Evolutionary conservation across 1,139 yeast species (phyloP).

Genomic region (Candida sanyaensis): DNA sequence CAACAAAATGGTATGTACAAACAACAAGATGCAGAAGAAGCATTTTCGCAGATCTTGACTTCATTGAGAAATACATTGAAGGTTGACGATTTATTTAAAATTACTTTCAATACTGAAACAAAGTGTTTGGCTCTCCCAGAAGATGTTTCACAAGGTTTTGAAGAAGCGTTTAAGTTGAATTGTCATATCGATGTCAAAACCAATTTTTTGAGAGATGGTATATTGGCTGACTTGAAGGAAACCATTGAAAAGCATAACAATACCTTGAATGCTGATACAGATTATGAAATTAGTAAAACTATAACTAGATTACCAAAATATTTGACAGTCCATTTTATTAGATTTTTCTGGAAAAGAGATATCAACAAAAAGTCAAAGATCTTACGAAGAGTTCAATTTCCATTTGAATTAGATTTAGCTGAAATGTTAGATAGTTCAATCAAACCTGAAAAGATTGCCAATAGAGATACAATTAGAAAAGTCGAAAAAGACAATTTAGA

Average conservation of each 20-base stretch:
- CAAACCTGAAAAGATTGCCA: conserved; percentile 62
- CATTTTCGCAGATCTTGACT: conserved; percentile 75
- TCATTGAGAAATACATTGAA: conserved; percentile 52
- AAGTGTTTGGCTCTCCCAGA: conserved; percentile 61
- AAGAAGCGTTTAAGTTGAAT: conserved; percentile 69
- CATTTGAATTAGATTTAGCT: conserved; percentile 85
- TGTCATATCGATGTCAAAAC: conserved; percentile 89
- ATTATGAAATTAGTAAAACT: conserved; percentile 66
- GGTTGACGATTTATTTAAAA: conserved; percentile 59
- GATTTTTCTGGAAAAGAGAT: conserved; percentile 95
- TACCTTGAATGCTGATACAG: conserved; percentile 67
- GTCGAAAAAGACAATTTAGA: conserved; percentile 78
- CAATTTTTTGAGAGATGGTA: conserved; percentile 86
- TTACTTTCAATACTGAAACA: conserved; percentile 63
- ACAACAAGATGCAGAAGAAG: conserved; percentile 99
- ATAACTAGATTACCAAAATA: conserved; percentile 85
- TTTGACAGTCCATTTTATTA: conserved; percentile 86
- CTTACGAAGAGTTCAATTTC: conserved; percentile 90
- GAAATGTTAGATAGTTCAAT: conserved; percentile 82
- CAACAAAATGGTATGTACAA: conserved; percentile 72
- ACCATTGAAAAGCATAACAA: conserved; percentile 76
- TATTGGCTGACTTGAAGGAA: conserved; percentile 73
- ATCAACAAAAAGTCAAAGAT: conserved; percentile 90
- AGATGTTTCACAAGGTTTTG: conserved; percentile 43
- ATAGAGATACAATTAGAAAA: conserved; percentile 76